A percentile compares a stretch with the other conserved stretches of the same genome.
Conservation (phyloP, 1,284 basidiomycete genomes). For the Ustilago loliicola region DNA sequence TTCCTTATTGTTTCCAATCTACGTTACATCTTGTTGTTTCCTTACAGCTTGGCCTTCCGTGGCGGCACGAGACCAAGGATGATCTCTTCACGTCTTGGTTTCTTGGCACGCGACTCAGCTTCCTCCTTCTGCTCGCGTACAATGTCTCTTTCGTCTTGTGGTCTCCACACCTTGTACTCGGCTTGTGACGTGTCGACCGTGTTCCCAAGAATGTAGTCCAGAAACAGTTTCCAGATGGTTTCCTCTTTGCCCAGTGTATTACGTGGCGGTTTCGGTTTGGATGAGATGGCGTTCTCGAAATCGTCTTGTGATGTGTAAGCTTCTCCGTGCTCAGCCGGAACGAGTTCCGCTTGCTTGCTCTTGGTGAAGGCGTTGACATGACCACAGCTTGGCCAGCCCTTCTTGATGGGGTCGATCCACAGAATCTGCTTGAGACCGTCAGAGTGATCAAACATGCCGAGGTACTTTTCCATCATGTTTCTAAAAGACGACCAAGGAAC, state of each 20-base stretch:
- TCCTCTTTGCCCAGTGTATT: conserved; percentile 51
- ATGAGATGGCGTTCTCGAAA: conserved; percentile 29
- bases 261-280: conserved; percentile 24
- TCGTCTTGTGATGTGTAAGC: conserved; percentile 43
- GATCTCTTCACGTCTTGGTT: conserved; percentile 32
- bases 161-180: conserved; percentile 45
- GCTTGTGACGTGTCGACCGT: conserved; percentile 36
- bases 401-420: conserved; percentile 57
- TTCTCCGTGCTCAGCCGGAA: conserved; percentile 52
- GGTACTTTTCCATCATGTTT: conserved; percentile 60
- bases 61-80: conserved; percentile 32
- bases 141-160: conserved; percentile 44
- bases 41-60: conserved; percentile 26
- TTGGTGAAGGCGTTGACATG: conserved; percentile 52
- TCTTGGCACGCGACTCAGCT: conserved; percentile 14
- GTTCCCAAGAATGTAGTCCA: conserved; percentile 49
- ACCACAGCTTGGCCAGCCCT: conserved; percentile 53
- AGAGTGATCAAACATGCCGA: conserved; percentile 51
- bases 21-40: background rate
- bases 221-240: conserved; percentile 57
- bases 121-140: conserved; percentile 33
- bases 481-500: conserved; percentile 6
- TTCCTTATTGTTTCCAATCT: background rate
- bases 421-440: conserved; percentile 51
- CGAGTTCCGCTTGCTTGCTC: conserved; percentile 30